phyloP scores from a whole-genome alignment of 805 yeast species.

The Metschnikowia dekortorum region DNA sequence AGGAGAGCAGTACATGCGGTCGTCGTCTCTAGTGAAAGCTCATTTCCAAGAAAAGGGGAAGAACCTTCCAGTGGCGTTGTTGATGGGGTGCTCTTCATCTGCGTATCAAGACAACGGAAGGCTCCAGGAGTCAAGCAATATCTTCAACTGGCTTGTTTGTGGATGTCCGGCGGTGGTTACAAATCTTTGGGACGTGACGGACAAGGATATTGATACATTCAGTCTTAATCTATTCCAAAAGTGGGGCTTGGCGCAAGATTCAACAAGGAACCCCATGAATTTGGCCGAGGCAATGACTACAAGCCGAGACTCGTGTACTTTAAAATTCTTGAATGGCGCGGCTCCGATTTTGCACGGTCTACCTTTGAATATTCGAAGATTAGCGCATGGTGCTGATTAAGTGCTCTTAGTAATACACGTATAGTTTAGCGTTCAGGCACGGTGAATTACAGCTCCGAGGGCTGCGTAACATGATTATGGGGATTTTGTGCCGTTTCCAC shows the following conservation, averaged over 20 bases:
- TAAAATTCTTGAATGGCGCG: slow-evolving; percentile 80
- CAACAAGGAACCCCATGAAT: slow-evolving; percentile 16
- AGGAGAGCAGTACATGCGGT: slow-evolving; percentile 76
- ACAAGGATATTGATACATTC: slow-evolving; percentile 86
- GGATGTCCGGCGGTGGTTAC: slow-evolving; percentile 83
- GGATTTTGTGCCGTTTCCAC: slow-evolving; percentile 12
- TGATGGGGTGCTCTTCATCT: slow-evolving; percentile 92
- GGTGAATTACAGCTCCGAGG: slow-evolving; percentile 5
- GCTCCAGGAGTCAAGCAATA: slow-evolving; percentile 72
- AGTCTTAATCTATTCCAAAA: slow-evolving; percentile 54
- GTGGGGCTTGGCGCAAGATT: slow-evolving; percentile 53
- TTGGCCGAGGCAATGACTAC: slow-evolving; percentile 54
- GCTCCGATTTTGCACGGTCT: slow-evolving; percentile 91
- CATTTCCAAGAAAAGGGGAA: slow-evolving; percentile 27
- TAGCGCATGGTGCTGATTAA: background rate
- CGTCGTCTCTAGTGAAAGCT: slow-evolving; percentile 41
- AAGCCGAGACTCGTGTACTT: slow-evolving; percentile 64
- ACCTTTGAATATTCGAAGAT: slow-evolving; percentile 42
- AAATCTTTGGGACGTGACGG: slow-evolving; percentile 95
- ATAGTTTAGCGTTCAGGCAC: background rate
- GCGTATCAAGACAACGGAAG: slow-evolving; percentile 51
- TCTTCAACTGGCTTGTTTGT: slow-evolving; percentile 68
- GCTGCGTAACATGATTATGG: slow-evolving; percentile 12
- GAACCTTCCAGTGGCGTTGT: slow-evolving; percentile 53
- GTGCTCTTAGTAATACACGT: slow-evolving; percentile 1